Base-by-base conservation (phyloP, 352 stramenopile genomes). In the Globisporangium megalacanthum region DNA sequence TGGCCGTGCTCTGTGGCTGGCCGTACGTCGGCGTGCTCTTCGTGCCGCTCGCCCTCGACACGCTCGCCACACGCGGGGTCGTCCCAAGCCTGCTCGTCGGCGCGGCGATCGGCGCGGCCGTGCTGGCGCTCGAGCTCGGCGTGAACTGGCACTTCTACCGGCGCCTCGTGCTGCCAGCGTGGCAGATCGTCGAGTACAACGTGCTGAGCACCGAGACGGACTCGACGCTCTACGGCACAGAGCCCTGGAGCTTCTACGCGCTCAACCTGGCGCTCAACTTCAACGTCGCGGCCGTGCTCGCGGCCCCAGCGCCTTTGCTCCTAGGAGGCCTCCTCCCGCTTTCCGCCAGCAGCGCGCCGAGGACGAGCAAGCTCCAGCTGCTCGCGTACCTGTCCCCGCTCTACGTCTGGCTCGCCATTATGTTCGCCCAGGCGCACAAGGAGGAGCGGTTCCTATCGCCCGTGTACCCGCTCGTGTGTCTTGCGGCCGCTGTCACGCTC, bases 371-470 rank as follows among this genome's bases (percentile, higher is more conserved):
- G 42, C 17, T 69, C 20, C 67, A 78, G 33, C 57, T 75, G 13
- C 13, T 76, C 17, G 60, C 65, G 36, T 89, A 82, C 42, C 58
- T 92, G 45, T 79, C 68, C 9, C 80, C 82, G 11, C 66, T 92
- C 68, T 92, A 96, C 54, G 49, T 98, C 20, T 99, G 96, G 95
- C 61, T 98, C 47, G 64, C 41, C 6, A 87, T 99, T 42, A 97
- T 99, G 66, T 86, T 95, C 42, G 61, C 81, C n/a, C 83, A 98
- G 65, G 81, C 96, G 22, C 97, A 99, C 82, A 99, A 99, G 68
- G 97, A 99, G 65, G 97, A 99, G 76, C 83, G 96, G 6, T 99
- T 99, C 67, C 64, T 99, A 17, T 99, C 96, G 60, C 95, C 95
- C 0, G 76, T 97, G 7, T 99, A 99, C 66, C 92, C 96, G 14